Percentiles rank a stretch among this genome's conserved stretches.
Conservation (phyloP, 179 eudicot species). For the Nepenthes alata region DNA sequence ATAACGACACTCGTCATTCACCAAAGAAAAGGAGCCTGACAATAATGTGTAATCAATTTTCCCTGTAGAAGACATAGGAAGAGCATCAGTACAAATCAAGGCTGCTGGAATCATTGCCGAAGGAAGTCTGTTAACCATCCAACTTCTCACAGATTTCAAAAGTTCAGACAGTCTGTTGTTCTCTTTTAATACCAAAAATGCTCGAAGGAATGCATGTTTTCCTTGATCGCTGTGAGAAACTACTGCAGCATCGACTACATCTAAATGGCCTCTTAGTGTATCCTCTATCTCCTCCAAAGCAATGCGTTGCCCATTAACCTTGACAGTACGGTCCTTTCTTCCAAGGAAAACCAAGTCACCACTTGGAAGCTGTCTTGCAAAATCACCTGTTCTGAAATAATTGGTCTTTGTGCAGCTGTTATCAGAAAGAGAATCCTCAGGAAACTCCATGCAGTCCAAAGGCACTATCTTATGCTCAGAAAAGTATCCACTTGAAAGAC, state of each 20-base stretch:
- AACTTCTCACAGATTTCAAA: conserved; percentile 38
- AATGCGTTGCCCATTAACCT: conserved; percentile 87
- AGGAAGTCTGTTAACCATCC: conserved; percentile 65
- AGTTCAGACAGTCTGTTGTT: conserved; percentile 13
- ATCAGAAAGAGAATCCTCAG: conserved; percentile 18
- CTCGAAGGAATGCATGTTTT: conserved; percentile 48
- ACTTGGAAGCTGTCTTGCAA: conserved; percentile 52
- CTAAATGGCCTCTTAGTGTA: conserved; percentile 45
- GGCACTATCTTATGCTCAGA: conserved; percentile 21
- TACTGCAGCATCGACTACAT: conserved; percentile 69
- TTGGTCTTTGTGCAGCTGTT: conserved; percentile 11
- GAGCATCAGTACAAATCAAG: conserved; percentile 29
- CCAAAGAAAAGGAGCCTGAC: conserved; percentile 18
- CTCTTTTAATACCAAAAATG: conserved; percentile 39
- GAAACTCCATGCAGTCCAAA: conserved; percentile 25
- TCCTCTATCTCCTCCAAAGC: conserved; percentile 79
- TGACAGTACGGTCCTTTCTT: conserved; percentile 73
- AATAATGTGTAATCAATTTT: conserved; percentile 56
- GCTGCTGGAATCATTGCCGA: conserved; percentile 55
- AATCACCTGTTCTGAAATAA: conserved; percentile 78
- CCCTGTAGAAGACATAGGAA: conserved; percentile 70
- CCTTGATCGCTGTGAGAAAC: conserved; percentile 29
- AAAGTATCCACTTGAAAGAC: conserved; percentile 66
- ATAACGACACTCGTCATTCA: conserved; percentile 12
- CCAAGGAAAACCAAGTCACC: conserved; percentile 75